Evolutionary conservation across 2,329 filamentous ascomycete species (phyloP).

Genomic region (Talaromyces verruculosus): DNA sequence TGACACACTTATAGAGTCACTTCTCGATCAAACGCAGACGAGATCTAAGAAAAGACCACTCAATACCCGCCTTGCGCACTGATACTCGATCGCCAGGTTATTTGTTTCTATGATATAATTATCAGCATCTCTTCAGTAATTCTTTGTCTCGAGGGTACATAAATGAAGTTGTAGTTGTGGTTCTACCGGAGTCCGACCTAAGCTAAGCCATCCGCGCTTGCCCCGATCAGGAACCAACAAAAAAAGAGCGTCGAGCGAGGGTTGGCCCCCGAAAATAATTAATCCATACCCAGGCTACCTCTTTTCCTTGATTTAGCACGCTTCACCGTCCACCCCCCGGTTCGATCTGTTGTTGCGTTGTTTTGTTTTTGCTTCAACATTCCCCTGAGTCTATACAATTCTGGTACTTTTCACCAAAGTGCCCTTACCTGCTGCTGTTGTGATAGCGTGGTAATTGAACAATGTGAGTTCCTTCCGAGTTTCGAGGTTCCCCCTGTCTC

Average conservation of each 20-base stretch:
- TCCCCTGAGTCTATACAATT: background rate
- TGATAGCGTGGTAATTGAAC: background rate
- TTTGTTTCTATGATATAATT: background rate
- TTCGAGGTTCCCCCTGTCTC: background rate
- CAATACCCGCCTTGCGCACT: background rate
- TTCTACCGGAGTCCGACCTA: slow-evolving; percentile 1
- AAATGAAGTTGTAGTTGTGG: background rate
- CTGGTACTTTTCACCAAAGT: slow-evolving; percentile 10
- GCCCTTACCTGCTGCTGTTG: background rate
- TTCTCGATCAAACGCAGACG: background rate
- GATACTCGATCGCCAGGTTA: background rate
- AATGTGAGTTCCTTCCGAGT: background rate
- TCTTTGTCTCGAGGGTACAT: background rate
- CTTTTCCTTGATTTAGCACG: background rate
- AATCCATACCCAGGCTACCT: slow-evolving; percentile 5
- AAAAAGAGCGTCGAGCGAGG: background rate
- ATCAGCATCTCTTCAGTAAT: background rate
- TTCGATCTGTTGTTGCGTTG: background rate
- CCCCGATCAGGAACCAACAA: background rate
- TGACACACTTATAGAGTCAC: background rate
- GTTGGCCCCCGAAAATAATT: slow-evolving; percentile 8
- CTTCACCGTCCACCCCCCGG: background rate
- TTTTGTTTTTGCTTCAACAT: slow-evolving; percentile 1
- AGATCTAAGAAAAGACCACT: background rate
- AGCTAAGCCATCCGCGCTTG: slow-evolving; percentile 8